Base-by-base conservation (phyloP, 345 rosid genomes). In the Populus deltoides region DNA sequence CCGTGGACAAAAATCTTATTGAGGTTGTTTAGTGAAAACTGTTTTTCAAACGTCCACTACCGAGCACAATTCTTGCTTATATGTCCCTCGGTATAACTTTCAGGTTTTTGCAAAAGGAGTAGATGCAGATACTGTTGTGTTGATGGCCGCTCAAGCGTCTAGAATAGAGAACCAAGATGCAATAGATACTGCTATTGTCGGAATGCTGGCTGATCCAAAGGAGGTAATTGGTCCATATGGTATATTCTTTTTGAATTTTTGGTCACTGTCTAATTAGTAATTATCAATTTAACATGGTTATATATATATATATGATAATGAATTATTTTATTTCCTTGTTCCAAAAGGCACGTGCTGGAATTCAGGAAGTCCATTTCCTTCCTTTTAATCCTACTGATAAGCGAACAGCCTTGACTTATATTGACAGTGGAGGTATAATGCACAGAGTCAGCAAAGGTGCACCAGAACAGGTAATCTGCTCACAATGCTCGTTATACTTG, bases 401-500 rank as follows among this genome's bases (percentile, higher is more conserved):
- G 90, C 89, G 99, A 68, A 96, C 98, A 9, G 99, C 99, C 61
- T 85, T 96, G 77, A 96, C 98, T 24, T 96, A 93, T 72, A 80
- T 88, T 75, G 98, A 92, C 71, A 38, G 77, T 83, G 87, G 86
- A 29, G 97, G 93, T 80, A 93, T 86, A 90, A 92, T 92, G 99
- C 98, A 91, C 72, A 90, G 99, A 86, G 99, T 95, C 76, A 95
- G 98, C 87, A 95, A 95, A 89, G 99, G 99, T 74, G 99, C 99
- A 70, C 99, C 99, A 0, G 99, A 96, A 85, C 99, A 96, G 97
- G 99, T 94, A 85, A 77, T 51, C 41, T 76, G 49, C 55, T 49
- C 31, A 71, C 49, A 6, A 27, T n/a, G 67, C 7, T 55, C 29
- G 71, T 63, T n/a, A 29, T 20, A 18, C 31, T n/a, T 62, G 29